phyloP scores from a whole-genome alignment of 352 stramenopile species.

The Pythium sp. region DNA sequence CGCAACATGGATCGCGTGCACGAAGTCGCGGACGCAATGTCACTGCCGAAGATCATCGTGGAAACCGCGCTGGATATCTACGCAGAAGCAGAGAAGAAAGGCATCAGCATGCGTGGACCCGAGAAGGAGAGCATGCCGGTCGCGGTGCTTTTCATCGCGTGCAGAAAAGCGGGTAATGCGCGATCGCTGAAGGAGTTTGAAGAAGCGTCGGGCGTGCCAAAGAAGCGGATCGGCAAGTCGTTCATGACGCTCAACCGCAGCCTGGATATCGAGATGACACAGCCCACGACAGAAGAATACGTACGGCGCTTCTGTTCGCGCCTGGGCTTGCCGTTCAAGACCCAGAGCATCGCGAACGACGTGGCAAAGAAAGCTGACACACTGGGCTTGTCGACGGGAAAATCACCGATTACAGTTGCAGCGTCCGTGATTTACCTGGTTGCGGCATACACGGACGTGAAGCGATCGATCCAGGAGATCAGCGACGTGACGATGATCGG shows the following conservation, averaged over 20 bases:
- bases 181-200: slow-evolving; percentile 78
- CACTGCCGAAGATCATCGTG: slow-evolving; percentile 69
- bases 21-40: slow-evolving; percentile 59
- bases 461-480: slow-evolving; percentile 80
- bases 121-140: slow-evolving; percentile 69
- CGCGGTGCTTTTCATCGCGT: slow-evolving; percentile 74
- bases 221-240: slow-evolving; percentile 78
- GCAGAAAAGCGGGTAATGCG: slow-evolving; percentile 57
- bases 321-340: slow-evolving; percentile 71
- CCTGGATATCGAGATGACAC: slow-evolving; percentile 60
- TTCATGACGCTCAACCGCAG: slow-evolving; percentile 63
- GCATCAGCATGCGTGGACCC: slow-evolving; percentile 53
- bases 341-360: slow-evolving; percentile 70
- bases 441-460: slow-evolving; percentile 77
- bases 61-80: slow-evolving; percentile 73
- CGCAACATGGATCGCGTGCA: slow-evolving; percentile 64
- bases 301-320: slow-evolving; percentile 75
- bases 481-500: slow-evolving; percentile 79
- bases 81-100: slow-evolving; percentile 62
- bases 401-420: slow-evolving; percentile 68
- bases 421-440: slow-evolving; percentile 81
- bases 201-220: slow-evolving; percentile 65
- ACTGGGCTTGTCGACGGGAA: slow-evolving; percentile 62
- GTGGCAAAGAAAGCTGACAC: slow-evolving; percentile 72
- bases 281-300: slow-evolving; percentile 73